Base-by-base conservation (phyloP, 2,329 filamentous ascomycete species). In the Cucurbitaria berberidis region DNA sequence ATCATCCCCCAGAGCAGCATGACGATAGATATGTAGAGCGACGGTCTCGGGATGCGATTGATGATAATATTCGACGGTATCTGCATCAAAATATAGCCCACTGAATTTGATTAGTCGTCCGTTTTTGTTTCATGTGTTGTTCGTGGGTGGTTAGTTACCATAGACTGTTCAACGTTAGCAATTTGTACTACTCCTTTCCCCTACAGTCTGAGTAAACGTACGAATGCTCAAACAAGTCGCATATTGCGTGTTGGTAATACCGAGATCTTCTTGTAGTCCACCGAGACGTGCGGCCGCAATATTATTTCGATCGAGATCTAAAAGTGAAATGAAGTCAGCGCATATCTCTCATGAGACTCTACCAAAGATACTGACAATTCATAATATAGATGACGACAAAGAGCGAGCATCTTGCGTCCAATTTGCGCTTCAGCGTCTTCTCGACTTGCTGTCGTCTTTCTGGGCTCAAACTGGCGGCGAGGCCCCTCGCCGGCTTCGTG, bases 31-130 rank as follows among this genome's bases (percentile, higher is more conserved):
- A 77, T 72, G 59, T 76, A 77, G 7, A 72, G 39, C 7, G 69
- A 71, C 0, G 75, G 75, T 3, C 68, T 57, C 1, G 60, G 52
- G 15, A 76, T 73, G 5, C 63, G 53, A 44, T 74, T 76, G 62
- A 80, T 74, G 30, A 80, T 64, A 68, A 80, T 78, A 53, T 80
- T 81, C 5, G 69, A 75, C 0, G 78, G 78, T 0, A 81, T 58
- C 48, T 73, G 67, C 48, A 63, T 55, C 57, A 65, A 49, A 18
- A 64, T 63, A 45, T 67, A 64, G 19, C 59, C 56, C 3, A 41
- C n/a, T n/a, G n/a, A n/a, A n/a, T n/a, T n/a, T n/a, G n/a, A n/a
- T n/a, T n/a, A n/a, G n/a, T n/a, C n/a, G n/a, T n/a, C n/a, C n/a
- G n/a, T n/a, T n/a, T n/a, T n/a, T n/a, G n/a, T n/a, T n/a, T n/a